Evolutionary conservation across 352 stramenopile genomes (phyloP).

Genomic region (Pythium aquatile): DNA sequence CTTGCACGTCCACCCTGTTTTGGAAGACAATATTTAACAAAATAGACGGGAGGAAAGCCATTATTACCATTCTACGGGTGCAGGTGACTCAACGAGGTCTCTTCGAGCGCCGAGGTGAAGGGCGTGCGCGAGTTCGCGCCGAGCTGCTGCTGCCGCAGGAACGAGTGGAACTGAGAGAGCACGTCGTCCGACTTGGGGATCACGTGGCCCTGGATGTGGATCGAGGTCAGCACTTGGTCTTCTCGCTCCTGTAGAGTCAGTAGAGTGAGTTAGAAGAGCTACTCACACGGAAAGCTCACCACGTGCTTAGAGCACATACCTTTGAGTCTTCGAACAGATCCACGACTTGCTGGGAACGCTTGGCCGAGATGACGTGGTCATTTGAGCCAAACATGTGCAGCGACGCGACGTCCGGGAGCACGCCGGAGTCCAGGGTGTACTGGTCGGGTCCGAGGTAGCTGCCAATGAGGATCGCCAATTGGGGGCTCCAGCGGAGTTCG

Average conservation of each 20-base stretch:
- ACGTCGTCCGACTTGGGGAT: constrained; percentile 69
- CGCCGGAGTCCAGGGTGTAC: constrained; percentile 50
- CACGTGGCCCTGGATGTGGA: constrained; percentile 77
- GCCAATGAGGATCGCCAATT: constrained; percentile 68
- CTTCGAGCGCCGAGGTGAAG: constrained; percentile 17
- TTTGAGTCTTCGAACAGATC: constrained; percentile 56
- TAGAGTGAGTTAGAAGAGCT: not conserved
- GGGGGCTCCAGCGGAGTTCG: constrained; percentile 69
- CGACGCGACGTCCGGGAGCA: constrained; percentile 50
- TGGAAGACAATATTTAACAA: not conserved
- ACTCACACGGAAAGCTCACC: not conserved
- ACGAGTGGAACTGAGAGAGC: constrained; percentile 51
- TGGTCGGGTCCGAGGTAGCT: constrained; percentile 68
- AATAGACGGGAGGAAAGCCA: not conserved
- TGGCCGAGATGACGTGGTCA: constrained; percentile 74
- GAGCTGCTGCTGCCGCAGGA: constrained; percentile 37
- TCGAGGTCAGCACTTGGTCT: constrained; percentile 49
- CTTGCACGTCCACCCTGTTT: not conserved
- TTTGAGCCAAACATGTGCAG: constrained; percentile 81
- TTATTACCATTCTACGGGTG: constrained; percentile 3
- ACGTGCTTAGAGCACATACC: constrained; percentile 29
- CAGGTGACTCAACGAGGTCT: constrained; percentile 8
- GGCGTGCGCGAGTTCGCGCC: constrained; percentile 17
- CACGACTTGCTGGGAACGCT: constrained; percentile 68
- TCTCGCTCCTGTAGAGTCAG: constrained; percentile 30